These are phyloP conservation scores for Turritis glabra DNA, from an alignment of 345 rosid genomes.

Conservation along the genomic window DNA sequence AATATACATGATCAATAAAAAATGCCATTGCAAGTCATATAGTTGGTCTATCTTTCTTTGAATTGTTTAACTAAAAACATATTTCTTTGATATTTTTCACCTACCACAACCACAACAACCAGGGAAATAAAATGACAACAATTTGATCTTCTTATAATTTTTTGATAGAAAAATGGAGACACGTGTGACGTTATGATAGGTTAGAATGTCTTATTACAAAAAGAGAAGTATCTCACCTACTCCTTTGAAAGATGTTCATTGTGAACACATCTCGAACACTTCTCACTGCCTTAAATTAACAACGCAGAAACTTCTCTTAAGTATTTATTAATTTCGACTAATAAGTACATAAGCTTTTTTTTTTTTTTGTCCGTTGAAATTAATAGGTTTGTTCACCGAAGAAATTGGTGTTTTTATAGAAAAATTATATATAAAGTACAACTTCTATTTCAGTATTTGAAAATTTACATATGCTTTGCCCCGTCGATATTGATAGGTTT, in stretches of 20 bases:
- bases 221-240: constrained; percentile 22
- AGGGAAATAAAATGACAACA: background rate
- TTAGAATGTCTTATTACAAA: background rate
- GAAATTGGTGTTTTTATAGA: background rate
- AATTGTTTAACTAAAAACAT: background rate
- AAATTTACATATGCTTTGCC: background rate
- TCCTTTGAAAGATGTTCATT: constrained; percentile 1
- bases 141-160: background rate
- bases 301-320: background rate
- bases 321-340: background rate
- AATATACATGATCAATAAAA: background rate
- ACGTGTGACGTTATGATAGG: background rate
- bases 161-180: background rate
- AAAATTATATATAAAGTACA: background rate
- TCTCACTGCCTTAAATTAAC: background rate
- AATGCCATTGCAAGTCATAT: background rate
- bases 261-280: background rate
- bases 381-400: too few species aligned
- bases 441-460: background rate
- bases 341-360: too few species aligned
- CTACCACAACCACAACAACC: constrained; percentile 28
- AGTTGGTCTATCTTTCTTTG: background rate
- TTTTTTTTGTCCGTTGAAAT: too few species aligned
- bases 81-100: constrained; percentile 2
- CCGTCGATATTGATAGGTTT: background rate